Conservation (phyloP, 2,329 filamentous ascomycete species). For the Davidsoniella eucalypti region DNA sequence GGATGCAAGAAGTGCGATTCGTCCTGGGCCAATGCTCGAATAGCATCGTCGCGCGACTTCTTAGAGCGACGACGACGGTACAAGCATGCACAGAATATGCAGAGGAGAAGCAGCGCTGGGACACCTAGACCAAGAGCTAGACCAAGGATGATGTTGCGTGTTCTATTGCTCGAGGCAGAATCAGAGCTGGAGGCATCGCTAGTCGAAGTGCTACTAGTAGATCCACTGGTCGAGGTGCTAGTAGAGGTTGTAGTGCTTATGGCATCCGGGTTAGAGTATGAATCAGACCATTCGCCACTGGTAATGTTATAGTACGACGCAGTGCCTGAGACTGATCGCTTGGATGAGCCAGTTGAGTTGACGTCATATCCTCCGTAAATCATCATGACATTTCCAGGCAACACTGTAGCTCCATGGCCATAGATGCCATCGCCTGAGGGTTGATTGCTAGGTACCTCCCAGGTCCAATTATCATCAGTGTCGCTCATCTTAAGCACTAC, state of each 20-base stretch:
- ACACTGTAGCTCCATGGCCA: conserved; percentile 45
- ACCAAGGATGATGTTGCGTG: conserved; percentile 35
- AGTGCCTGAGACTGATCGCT: conserved; percentile 18
- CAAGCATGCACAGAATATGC: conserved; percentile 34
- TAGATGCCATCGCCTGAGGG: conserved; percentile 34
- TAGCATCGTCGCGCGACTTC: conserved; percentile 27
- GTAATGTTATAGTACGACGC: conserved; percentile 41
- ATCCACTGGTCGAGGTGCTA: conserved; percentile 8
- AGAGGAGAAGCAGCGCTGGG: conserved; percentile 29
- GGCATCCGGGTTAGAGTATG: conserved; percentile 23
- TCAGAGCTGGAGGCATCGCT: background rate
- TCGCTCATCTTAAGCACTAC: conserved; percentile 59
- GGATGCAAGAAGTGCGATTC: conserved; percentile 27
- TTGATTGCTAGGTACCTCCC: conserved; percentile 43
- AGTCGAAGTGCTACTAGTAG: conserved; percentile 9
- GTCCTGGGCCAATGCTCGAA: conserved; percentile 34
- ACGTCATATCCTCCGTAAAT: conserved; percentile 46
- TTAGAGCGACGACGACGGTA: conserved; percentile 20
- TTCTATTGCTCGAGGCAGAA: conserved; percentile 3
- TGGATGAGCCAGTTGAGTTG: conserved; percentile 20
- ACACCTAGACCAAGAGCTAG: conserved; percentile 50
- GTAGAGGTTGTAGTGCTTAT: background rate
- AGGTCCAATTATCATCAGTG: conserved; percentile 59
- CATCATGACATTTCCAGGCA: conserved; percentile 54
- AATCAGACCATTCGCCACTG: conserved; percentile 34